Evolutionary conservation across 176 grass and related monocot species (phyloP), one percentile per base, ranked within the genome.

Genomic region (barley (Hordeum vulgare)): DNA sequence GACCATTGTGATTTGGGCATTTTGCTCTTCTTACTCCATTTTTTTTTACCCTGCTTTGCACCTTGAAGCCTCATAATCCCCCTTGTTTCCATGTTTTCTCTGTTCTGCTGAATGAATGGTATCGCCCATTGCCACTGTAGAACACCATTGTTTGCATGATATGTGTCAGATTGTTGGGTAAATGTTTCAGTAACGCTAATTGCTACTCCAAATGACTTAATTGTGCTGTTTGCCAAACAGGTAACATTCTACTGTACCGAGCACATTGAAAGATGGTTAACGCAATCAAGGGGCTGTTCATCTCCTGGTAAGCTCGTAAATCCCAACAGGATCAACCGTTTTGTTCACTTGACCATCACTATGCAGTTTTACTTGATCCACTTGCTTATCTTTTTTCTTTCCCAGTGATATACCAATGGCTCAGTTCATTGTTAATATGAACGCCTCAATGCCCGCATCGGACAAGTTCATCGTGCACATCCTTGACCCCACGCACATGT

Each of bases 391-490:
- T 6, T 45, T 65, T 15, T 88, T 61, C 49, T 11, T 18, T 35
- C 9, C 9, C 79, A 99, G 91, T 61, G 96, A 96, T 57, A 63
- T 96, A 25, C 96, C 96, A 2, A 96, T 96, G 96, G 85, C 96
- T 0, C 96, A 99, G 62, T 99, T 99, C 70, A 96, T 96, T 17
- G 77, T 96, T 6, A 99, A 90, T 53, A 42, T 96, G 83, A 94
- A 99, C 66, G 88, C 83, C 39, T 88, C 91, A 13, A 88, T 96
- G 89, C 89, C 93, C 0, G 74, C 96, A 35, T 89, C 87, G 1
- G 93, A 98, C 6, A 96, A 66, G 83, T 96, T 98, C 83, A 98
- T 98, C 12, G 26, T 98, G 59, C 96, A 98, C 37, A 80, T 90
- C 62, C 93, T 98, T 47, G 96, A 95, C 60, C 77, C 66, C 68